Base-by-base conservation (phyloP, 208 protist genomes). In the Wallacemonas rigidus region DNA sequence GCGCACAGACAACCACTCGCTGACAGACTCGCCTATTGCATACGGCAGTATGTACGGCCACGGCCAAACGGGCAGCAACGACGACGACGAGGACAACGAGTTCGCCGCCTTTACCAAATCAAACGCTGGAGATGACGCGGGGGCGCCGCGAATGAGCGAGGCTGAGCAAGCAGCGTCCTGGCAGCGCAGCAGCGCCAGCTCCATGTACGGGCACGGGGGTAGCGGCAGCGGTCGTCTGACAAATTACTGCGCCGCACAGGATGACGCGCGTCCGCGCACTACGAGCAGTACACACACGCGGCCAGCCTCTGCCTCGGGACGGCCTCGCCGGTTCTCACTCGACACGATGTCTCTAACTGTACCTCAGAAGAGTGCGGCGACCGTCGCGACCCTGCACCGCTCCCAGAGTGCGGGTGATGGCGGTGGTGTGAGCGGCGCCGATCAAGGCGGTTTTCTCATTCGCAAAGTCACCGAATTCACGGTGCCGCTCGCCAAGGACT, bases 311-410 rank as follows among this genome's bases (percentile, higher is more conserved):
- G 5, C 51, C 9, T 7, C 51, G 51, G 5, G n/a, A 12, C 60
- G 60, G 9, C 60, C 8, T 8, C 36, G 60, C 6, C 60, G 60
- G 9, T 65, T 65, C 60, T 65, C 60, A 41, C 60, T 65, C 43
- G 60, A 65, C 60, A 65, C 60, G 40, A 65, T 65, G 60, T 65
- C 60, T 3, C 43, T 65, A 9, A 41, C 60, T 6, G 41, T 14
- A n/a, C 60, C 60, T 51, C 60, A 36, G 60, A 65, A 65, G 60
- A 65, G 72, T n/a, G 41, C 54, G 51, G 68, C 64, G 2, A 72
- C 54, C 38, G 67, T 60, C 67, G 39, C 62, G 35, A 17, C 65
- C 56, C 15, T 81, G 67, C 64, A 67, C 60, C 67, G 38, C 65
- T 38, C 60, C 7, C 60, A 65, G 15, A 65, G 60, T 35, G 60